phyloP scores from a whole-genome alignment of 2,329 filamentous ascomycete species.

The Penicillium sp. region DNA sequence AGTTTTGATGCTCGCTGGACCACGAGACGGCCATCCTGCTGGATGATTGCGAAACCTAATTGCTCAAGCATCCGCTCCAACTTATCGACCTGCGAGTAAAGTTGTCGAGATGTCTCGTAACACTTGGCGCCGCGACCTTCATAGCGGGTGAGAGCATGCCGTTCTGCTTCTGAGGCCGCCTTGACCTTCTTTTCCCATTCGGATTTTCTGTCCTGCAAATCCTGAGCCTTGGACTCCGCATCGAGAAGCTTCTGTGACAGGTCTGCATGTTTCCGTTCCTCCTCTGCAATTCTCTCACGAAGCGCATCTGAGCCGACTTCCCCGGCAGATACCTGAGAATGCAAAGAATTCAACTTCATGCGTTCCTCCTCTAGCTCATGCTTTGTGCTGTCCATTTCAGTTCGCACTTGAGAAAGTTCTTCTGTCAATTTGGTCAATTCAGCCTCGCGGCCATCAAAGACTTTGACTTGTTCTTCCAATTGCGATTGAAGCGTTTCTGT shows the following conservation, averaged over 20 bases:
- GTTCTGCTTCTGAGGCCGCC: constrained; percentile 31
- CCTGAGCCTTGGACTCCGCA: constrained; percentile 72
- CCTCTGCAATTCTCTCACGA: constrained; percentile 71
- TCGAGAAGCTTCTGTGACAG: constrained; percentile 72
- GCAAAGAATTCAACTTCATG: constrained; percentile 66
- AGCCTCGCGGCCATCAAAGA: constrained; percentile 55
- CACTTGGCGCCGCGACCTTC: constrained; percentile 71
- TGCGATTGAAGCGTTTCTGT: constrained; percentile 60
- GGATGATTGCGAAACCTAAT: constrained; percentile 78
- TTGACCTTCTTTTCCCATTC: constrained; percentile 63
- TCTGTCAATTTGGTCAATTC: constrained; percentile 57
- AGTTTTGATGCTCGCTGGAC: constrained; percentile 71
- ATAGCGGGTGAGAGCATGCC: constrained; percentile 54
- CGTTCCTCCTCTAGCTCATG: constrained; percentile 66
- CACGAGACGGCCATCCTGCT: constrained; percentile 70
- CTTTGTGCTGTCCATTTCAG: constrained; percentile 48
- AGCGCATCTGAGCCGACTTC: constrained; percentile 81
- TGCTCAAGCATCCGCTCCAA: constrained; percentile 81
- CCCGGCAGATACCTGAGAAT: constrained; percentile 74
- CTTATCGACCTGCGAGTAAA: constrained; percentile 82
- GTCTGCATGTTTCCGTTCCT: constrained; percentile 68
- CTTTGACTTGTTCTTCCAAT: constrained; percentile 56
- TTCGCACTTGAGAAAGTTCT: constrained; percentile 50
- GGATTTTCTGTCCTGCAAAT: constrained; percentile 73
- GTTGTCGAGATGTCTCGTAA: constrained; percentile 78